Evolutionary conservation across 768 basidiomycete species (phyloP), one percentile per base, ranked within the genome.

Genomic region (Leccinum uliginosum): DNA sequence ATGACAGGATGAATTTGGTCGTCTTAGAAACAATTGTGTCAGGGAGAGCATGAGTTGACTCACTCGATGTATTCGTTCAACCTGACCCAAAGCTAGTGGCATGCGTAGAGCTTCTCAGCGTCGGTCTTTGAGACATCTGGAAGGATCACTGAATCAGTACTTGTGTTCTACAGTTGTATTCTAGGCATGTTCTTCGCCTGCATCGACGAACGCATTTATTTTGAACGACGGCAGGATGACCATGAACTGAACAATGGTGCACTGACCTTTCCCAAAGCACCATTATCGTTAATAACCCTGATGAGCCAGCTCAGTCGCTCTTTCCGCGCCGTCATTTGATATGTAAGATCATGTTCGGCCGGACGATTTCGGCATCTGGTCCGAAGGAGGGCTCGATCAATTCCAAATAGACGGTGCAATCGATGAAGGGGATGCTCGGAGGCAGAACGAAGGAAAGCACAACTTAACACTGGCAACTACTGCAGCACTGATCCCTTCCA

Each of bases 251-350:
- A 35, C 23, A 10, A 58, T 21, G 12, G 24, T 27, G n/a, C 23
- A 55, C 73, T 62, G 29, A 89, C 93, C 79, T 90, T 92, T 38
- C 75, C 76, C 32, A 95, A 75, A 5, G 87, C 86, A 0, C 82
- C 85, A 69, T 96, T 96, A 53, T 91, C 86, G 45, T 93, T 90
- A 65, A 97, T 89, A 68, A 93, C 96, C 24, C 79, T 80, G 63
- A 96, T 90, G 23, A 98, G 77, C 80, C 90, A 92, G 53, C 83
- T 84, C 27, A 95, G 74, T 35, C 91, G 77, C 53, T 87, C 84
- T 65, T 87, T 87, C 27, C 93, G 82, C 43, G 83, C 84, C 5
- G 78, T 80, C 60, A 98, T 71, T 66, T 95, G 93, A 2, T 85
- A 78, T 14, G 84, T 84, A 43, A 96, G 75, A 67, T 97, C 93